These are phyloP conservation scores for Talaromyces pinophilus DNA, from an alignment of 2,329 filamentous ascomycete species.

Conservation along the genomic window DNA sequence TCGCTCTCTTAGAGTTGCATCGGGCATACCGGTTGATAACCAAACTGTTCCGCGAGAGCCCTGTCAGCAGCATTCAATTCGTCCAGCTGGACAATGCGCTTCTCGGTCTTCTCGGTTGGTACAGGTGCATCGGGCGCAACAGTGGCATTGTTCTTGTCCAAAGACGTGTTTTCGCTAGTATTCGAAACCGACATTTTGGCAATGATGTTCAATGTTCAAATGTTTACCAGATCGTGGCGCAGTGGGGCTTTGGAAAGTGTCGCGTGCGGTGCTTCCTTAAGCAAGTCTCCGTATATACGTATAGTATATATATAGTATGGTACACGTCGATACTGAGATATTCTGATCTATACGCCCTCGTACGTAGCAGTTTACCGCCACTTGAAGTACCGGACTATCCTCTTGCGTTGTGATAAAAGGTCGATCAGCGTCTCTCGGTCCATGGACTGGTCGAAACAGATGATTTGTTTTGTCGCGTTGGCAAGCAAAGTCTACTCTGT, in stretches of 20 bases:
- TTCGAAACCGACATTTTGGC: constrained; percentile 18
- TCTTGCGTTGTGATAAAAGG: constrained; percentile 20
- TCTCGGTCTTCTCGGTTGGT: constrained; percentile 7
- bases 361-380: constrained; percentile 14
- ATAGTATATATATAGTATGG: too few relatives aligned
- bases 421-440: constrained; percentile 19
- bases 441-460: constrained; percentile 18
- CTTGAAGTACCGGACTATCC: constrained; percentile 22
- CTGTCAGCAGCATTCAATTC: constrained; percentile 32
- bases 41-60: constrained; percentile 35
- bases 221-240: constrained; percentile 7
- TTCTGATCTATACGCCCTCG: neutral
- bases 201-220: neutral
- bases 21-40: constrained; percentile 34
- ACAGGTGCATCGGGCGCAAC: neutral
- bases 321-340: neutral
- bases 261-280: constrained; percentile 13
- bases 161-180: constrained; percentile 17
- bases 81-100: constrained; percentile 28
- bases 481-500: constrained; percentile 2
- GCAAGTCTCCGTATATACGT: neutral
- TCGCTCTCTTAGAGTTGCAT: constrained; percentile 1
- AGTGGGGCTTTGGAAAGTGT: constrained; percentile 10
- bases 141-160: constrained; percentile 17
- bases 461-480: constrained; percentile 1